These are phyloP conservation scores for Aegilops bicornis DNA, from an alignment of 176 grass and related monocot species.

Conservation along the genomic window DNA sequence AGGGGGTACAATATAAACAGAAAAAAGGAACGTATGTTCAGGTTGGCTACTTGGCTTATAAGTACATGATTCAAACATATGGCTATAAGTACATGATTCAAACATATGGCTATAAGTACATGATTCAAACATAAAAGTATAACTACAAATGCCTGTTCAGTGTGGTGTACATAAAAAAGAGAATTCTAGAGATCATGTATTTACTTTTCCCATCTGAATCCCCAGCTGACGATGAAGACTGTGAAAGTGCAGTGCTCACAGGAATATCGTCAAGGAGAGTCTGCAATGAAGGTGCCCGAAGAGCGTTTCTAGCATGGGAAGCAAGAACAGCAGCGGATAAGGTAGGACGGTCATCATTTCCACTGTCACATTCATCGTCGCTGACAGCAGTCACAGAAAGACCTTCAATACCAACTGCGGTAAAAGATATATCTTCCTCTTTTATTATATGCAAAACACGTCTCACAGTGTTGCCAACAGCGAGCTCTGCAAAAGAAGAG, in stretches of 20 bases:
- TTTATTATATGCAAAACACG: conserved; percentile 94
- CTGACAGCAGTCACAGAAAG: conserved; percentile 64
- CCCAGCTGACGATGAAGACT: conserved; percentile 55
- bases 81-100: not conserved
- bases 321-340: conserved; percentile 86
- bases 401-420: conserved; percentile 67
- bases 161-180: not conserved
- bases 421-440: conserved; percentile 86
- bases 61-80: too few species aligned
- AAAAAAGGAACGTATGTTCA: not conserved
- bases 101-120: not conserved
- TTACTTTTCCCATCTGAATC: conserved; percentile 96
- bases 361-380: conserved; percentile 69
- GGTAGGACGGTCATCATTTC: conserved; percentile 55
- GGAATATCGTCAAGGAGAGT: conserved; percentile 93
- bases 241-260: conserved; percentile 45
- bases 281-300: conserved; percentile 90
- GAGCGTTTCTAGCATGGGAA: conserved; percentile 86
- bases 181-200: conserved; percentile 48
- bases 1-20: not conserved
- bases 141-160: not conserved
- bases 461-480: conserved; percentile 96
- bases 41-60: not conserved
- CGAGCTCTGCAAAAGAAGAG: conserved; percentile 59
- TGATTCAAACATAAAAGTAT: not conserved